Conservation (phyloP, 331 rosid species). For the Spiraea crenata region DNA sequence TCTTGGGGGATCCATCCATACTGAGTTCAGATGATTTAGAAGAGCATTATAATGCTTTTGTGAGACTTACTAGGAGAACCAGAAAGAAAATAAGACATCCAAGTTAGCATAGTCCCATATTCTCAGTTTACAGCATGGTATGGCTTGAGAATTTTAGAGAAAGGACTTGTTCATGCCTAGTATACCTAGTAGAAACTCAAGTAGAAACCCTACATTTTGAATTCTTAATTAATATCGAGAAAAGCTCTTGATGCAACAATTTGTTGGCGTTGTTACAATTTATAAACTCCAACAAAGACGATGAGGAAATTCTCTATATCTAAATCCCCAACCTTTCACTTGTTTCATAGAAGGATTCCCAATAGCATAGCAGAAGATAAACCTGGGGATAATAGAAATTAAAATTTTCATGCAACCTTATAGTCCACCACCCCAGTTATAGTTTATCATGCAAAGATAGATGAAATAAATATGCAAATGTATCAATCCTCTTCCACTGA, state of each 20-base stretch:
- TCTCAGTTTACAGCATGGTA: neutral
- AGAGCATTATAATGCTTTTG: neutral
- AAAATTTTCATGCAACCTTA: neutral
- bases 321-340: neutral
- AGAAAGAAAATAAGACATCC: neutral
- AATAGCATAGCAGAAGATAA: too few relatives aligned
- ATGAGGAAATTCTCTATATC: neutral
- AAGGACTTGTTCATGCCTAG: neutral
- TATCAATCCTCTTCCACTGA: neutral
- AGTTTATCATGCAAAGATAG: neutral
- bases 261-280: neutral
- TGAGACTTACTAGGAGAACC: neutral
- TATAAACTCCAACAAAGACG: neutral
- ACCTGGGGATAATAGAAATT: too few relatives aligned
- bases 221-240: neutral
- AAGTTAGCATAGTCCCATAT: neutral
- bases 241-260: neutral
- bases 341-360: neutral
- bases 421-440: neutral
- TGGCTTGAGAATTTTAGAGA: neutral
- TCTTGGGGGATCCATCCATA: neutral
- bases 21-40: neutral
- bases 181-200: neutral
- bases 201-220: neutral
- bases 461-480: neutral